phyloP scores from a whole-genome alignment of 75 land plant species.

The Pseudotsuga menziesii region DNA sequence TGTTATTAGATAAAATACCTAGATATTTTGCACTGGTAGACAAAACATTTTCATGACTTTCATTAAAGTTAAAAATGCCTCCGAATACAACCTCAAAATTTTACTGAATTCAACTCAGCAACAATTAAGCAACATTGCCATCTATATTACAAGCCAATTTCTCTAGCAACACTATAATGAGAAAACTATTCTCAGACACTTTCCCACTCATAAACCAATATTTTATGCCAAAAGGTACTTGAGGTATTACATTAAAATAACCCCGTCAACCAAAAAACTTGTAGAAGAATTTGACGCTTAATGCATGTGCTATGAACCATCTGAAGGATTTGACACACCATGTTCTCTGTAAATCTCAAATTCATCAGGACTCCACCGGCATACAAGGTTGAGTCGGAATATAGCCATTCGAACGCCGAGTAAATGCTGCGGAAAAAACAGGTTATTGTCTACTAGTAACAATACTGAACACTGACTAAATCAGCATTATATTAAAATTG shows the following conservation, averaged over 20 bases:
- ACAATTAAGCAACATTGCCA: not conserved
- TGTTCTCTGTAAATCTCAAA: constrained; percentile 64
- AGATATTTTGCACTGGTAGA: no score
- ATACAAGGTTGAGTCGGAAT: constrained; percentile 59
- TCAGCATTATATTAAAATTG: not conserved
- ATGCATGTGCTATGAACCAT: not conserved
- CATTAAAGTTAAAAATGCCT: not conserved
- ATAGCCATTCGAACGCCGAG: constrained; percentile 87
- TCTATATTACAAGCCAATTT: constrained; percentile 5
- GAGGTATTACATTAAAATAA: not conserved
- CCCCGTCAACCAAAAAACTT: not conserved
- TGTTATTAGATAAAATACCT: no score
- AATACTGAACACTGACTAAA: not conserved
- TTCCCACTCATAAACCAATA: not conserved
- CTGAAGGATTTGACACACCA: not conserved
- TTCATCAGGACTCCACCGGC: constrained; percentile 72
- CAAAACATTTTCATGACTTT: not conserved
- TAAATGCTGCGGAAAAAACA: constrained; percentile 52
- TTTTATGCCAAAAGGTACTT: not conserved
- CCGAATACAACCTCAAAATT: not conserved
- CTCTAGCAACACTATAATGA: not conserved
- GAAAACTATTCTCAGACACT: not conserved
- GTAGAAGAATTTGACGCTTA: not conserved
- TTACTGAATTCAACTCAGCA: not conserved
- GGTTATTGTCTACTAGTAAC: not conserved